A percentile compares a stretch with the other conserved stretches of the same genome.
Evolutionary conservation across 208 protist species (phyloP).

Genomic region (Leishmania gerbilli): DNA sequence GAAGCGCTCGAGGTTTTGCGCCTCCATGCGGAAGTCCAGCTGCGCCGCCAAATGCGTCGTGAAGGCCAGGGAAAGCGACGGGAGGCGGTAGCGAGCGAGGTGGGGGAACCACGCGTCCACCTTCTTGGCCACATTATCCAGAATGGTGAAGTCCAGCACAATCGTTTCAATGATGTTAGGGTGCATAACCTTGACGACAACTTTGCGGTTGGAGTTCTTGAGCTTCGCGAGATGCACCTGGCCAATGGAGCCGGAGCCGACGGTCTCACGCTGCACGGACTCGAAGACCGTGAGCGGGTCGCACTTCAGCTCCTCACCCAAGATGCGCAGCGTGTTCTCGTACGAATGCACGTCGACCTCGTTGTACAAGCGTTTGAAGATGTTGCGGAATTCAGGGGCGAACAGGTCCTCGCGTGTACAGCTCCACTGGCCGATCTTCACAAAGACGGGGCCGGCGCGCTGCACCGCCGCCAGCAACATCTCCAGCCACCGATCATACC

Average conservation of each 20-base stretch:
- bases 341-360: constrained; percentile 82
- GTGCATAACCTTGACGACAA: constrained; percentile 93
- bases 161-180: constrained; percentile 85
- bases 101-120: constrained; percentile 18
- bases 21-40: constrained; percentile 91
- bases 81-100: constrained; percentile 63
- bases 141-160: constrained; percentile 84
- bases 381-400: constrained; percentile 67
- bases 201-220: constrained; percentile 51
- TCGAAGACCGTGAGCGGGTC: constrained; percentile 68
- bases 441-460: constrained; percentile 83
- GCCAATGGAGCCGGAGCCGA: constrained; percentile 90
- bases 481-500: constrained; percentile 76
- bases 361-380: constrained; percentile 83
- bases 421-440: constrained; percentile 92
- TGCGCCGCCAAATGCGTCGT: constrained; percentile 85
- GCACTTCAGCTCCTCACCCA: constrained; percentile 73
- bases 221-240: constrained; percentile 90
- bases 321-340: constrained; percentile 61
- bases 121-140: constrained; percentile 49
- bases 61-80: constrained; percentile 67
- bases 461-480: constrained; percentile 75
- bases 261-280: constrained; percentile 59
- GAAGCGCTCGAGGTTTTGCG: constrained; percentile 83
- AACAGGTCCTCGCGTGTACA: constrained; percentile 91